Evolutionary conservation across 495 filamentous ascomycete genomes (phyloP).

Genomic region (Cercophora samala): DNA sequence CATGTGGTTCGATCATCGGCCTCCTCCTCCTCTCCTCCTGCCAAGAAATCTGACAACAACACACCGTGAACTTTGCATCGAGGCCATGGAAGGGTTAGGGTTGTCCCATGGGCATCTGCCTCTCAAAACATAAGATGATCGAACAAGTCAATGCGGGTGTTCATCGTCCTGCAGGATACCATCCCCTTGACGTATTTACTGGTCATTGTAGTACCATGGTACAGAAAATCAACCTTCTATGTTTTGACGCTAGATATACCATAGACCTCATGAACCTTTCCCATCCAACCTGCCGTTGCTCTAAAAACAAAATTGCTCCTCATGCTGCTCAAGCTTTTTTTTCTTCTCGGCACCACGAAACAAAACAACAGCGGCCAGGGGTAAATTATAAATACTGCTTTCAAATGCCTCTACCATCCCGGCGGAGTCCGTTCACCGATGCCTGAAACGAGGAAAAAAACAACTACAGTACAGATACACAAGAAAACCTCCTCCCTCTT

Average conservation of each 20-base stretch:
- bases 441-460: slow-evolving; percentile 22
- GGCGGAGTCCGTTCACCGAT: slow-evolving; percentile 26
- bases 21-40: not conserved
- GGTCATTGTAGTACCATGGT: not conserved
- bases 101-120: not conserved
- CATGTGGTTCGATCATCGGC: slow-evolving; percentile 13
- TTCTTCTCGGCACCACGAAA: not conserved
- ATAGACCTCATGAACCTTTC: slow-evolving; percentile 8
- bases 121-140: not conserved
- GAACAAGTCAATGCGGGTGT: not conserved
- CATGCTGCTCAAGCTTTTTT: not conserved
- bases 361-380: slow-evolving; percentile 5
- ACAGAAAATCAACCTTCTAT: slow-evolving; percentile 6
- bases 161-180: not conserved
- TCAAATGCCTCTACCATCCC: slow-evolving; percentile 18
- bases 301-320: slow-evolving; percentile 7
- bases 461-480: slow-evolving; percentile 31
- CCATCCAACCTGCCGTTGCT: slow-evolving; percentile 5
- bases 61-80: not conserved
- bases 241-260: slow-evolving; percentile 12
- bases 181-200: not conserved
- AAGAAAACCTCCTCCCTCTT: slow-evolving; percentile 15
- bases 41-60: not conserved
- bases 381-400: slow-evolving; percentile 10
- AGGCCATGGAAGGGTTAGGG: slow-evolving; percentile 1